Evolutionary conservation across 768 basidiomycete species (phyloP).

Genomic region (Exsudoporus frostii): DNA sequence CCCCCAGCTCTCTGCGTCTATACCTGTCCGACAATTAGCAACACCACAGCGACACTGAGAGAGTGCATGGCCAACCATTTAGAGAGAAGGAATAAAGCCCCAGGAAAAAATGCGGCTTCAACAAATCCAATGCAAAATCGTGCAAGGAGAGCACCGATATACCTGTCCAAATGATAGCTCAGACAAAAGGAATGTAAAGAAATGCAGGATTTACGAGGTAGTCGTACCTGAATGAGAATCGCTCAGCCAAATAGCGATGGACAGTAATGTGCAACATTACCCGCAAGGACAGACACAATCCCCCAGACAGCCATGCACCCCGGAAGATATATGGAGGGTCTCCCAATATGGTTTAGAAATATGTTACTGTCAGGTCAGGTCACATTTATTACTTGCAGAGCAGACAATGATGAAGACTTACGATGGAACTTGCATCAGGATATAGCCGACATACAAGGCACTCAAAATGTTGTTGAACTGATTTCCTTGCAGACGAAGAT

Average conservation of each 20-base stretch:
- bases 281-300: slow-evolving; percentile 51
- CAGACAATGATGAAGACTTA: slow-evolving; percentile 31
- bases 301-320: slow-evolving; percentile 73
- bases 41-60: slow-evolving; percentile 28
- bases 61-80: slow-evolving; percentile 32
- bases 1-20: slow-evolving; percentile 65
- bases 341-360: slow-evolving; percentile 63
- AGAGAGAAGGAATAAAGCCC: slow-evolving; percentile 42
- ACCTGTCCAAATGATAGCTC: slow-evolving; percentile 39
- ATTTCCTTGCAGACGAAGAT: slow-evolving; percentile 56
- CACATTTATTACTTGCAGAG: neutral
- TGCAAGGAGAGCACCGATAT: slow-evolving; percentile 58
- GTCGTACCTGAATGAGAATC: slow-evolving; percentile 36
- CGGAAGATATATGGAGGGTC: slow-evolving; percentile 67
- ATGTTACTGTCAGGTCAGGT: slow-evolving; percentile 51
- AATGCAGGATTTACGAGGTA: slow-evolving; percentile 28
- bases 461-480: slow-evolving; percentile 69
- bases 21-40: slow-evolving; percentile 55
- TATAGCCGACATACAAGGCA: slow-evolving; percentile 69
- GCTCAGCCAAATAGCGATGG: neutral
- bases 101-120: slow-evolving; percentile 73
- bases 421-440: slow-evolving; percentile 79
- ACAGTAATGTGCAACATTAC: slow-evolving; percentile 24
- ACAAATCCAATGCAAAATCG: slow-evolving; percentile 77
- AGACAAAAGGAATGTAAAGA: neutral